Base-by-base conservation (phyloP, 2,329 filamentous ascomycete genomes). In the Tolypocladium inflatum region DNA sequence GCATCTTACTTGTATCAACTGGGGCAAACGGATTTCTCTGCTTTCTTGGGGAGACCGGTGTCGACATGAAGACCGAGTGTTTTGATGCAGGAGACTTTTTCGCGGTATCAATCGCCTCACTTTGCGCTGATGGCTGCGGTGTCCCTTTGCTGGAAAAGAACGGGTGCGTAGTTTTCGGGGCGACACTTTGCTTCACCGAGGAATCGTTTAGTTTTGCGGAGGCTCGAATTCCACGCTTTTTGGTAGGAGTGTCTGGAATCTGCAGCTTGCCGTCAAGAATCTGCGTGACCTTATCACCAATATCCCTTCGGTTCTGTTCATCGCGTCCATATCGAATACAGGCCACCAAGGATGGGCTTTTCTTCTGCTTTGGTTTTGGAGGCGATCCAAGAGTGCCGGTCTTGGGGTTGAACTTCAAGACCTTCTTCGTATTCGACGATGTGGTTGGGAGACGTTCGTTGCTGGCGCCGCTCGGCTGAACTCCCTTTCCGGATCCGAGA, bases 361-460 rank as follows among this genome's bases (percentile, higher is more conserved):
- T 59, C 30, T 62, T 67, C 1, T 67, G 65, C 63, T 84, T 88
- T 4, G 76, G 73, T 54, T 78, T 81, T 0, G 84, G 84, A 0
- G 85, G 82, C 5, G 83, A 83, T 4, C 83, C 82, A 55, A 86
- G 78, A 2, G 83, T 87, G 6, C 84, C 83, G 1, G 83, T 86
- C 60, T 78, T 81, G 1, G 76, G 75, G 60, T 87, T 85, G 63
- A 85, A 76, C 60, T 74, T 78, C 23, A 86, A 68, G 1, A 86
- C 63, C 61, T 80, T 85, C 50, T 73, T 76, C 1, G 59, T 38
- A 38, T 62, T 51, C 35, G 57, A 59, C 38, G 63, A 52, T 26
- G 58, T 51, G 10, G 61, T 35, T 21, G 42, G 53, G 17, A 58
- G 13, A 30, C 54, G 15, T 37, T 59, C 48, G n/a, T 55, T 39